Percentiles rank a stretch among this genome's conserved stretches.
These are phyloP conservation scores for Pouteria glomerata DNA, from an alignment of 148 eudicot genomes.

Conservation along the genomic window DNA sequence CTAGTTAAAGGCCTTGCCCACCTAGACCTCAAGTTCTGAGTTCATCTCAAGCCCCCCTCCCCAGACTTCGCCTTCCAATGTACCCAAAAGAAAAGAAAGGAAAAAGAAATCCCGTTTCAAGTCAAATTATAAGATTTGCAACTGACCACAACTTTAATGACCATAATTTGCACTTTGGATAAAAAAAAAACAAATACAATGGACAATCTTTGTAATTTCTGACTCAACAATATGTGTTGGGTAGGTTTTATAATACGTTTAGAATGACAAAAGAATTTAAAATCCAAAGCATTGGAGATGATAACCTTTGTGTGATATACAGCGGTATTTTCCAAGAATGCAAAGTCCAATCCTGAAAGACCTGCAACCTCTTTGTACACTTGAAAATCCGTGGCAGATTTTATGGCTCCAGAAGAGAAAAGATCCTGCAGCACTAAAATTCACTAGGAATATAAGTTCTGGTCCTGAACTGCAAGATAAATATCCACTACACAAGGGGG, in stretches of 20 bases:
- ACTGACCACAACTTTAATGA: background rate
- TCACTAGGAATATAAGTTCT: constrained; percentile 15
- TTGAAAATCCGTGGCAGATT: constrained; percentile 96
- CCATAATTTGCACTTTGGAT: background rate
- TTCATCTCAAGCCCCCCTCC: no score
- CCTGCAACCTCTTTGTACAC: constrained; percentile 86
- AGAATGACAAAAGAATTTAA: background rate
- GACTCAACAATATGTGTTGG: background rate
- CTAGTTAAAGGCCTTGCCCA: no score
- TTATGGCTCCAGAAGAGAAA: constrained; percentile 75
- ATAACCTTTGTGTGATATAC: constrained; percentile 95
- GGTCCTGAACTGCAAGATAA: background rate
- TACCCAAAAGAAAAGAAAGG: no score
- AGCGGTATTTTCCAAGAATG: constrained; percentile 75
- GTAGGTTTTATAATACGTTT: background rate
- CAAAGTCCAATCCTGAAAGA: constrained; percentile 97
- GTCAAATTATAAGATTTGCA: background rate
- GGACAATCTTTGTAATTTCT: background rate
- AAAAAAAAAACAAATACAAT: background rate
- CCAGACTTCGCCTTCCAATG: no score
- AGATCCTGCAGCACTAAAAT: constrained; percentile 71
- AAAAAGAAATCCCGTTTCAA: background rate
- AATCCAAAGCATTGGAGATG: background rate
- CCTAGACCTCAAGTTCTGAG: no score
- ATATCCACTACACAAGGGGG: background rate